A percentile compares a stretch with the other conserved stretches of the same genome.
phyloP scores from a whole-genome alignment of 257 asterid species.

The Salvia miltiorrhiza region DNA sequence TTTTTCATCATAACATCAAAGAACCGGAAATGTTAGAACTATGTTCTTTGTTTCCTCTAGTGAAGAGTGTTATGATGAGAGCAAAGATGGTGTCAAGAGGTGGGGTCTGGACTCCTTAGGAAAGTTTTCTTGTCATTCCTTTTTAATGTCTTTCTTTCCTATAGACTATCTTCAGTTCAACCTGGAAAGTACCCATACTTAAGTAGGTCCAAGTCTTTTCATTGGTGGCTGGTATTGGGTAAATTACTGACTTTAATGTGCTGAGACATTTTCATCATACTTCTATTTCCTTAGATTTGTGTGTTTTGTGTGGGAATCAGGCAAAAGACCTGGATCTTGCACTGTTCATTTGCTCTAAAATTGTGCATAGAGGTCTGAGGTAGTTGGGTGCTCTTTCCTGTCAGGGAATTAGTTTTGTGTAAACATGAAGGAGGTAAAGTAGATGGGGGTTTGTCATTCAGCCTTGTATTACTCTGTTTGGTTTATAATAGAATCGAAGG shows the following conservation, averaged over 20 bases:
- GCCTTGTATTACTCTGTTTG: background rate
- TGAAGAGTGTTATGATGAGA: background rate
- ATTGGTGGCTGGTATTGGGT: background rate
- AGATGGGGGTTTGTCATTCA: background rate
- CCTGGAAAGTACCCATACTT: background rate
- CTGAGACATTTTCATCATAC: no score
- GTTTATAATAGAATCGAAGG: background rate
- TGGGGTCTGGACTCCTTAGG: no score
- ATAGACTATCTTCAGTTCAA: background rate
- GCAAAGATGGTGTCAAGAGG: no score
- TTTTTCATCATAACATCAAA: background rate
- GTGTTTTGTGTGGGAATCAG: no score
- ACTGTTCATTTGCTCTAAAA: background rate
- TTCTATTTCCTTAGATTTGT: no score
- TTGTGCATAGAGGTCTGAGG: background rate
- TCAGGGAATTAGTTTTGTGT: background rate
- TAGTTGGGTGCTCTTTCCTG: no score
- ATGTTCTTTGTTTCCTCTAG: background rate
- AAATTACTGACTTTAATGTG: background rate
- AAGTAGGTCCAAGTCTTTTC: background rate
- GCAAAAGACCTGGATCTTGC: no score
- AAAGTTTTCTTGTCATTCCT: no score
- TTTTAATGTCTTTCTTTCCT: background rate
- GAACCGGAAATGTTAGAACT: background rate
- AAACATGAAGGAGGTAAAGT: background rate